A percentile compares a stretch with the other conserved stretches of the same genome.
phyloP scores from a whole-genome alignment of 2,329 filamentous ascomycete genomes.

The Endothia cerciana region DNA sequence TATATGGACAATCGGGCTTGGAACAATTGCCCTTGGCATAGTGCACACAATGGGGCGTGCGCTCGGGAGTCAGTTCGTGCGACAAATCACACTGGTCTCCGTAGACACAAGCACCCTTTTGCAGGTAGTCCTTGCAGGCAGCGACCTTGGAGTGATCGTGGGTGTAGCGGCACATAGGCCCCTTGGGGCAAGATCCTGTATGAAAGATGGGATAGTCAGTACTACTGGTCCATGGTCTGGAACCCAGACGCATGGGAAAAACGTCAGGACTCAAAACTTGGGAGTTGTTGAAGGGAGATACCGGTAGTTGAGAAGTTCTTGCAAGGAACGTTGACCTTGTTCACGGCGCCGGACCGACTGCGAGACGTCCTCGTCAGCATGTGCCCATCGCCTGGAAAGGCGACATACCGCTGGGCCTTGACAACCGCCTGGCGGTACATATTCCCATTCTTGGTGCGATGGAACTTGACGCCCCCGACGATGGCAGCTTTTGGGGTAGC shows the following conservation, averaged over 20 bases:
- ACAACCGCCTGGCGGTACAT: constrained; percentile 78
- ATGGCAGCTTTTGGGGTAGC: constrained; percentile 74
- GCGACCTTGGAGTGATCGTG: constrained; percentile 89
- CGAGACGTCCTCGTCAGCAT: constrained; percentile 44
- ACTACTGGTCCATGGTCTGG: constrained; percentile 4
- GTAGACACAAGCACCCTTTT: constrained; percentile 75
- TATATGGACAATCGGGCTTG: constrained; percentile 83
- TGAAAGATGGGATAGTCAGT: constrained; percentile 32
- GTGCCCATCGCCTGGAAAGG: constrained; percentile 31
- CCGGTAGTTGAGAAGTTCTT: constrained; percentile 71
- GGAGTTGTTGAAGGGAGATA: constrained; percentile 52
- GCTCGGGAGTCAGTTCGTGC: constrained; percentile 81
- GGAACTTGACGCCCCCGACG: constrained; percentile 79
- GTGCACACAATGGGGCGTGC: constrained; percentile 86
- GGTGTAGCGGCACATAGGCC: constrained; percentile 75
- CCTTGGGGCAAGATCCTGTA: constrained; percentile 83
- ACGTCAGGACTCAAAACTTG: constrained; percentile 2
- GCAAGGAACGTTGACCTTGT: constrained; percentile 75
- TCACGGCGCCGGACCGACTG: constrained; percentile 58
- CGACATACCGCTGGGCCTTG: constrained; percentile 73
- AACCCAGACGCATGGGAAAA: constrained; percentile 6
- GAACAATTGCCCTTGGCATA: constrained; percentile 89
- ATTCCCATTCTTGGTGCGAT: constrained; percentile 86
- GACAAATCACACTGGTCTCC: constrained; percentile 87
- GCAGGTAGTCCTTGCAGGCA: constrained; percentile 85